Percentiles rank a stretch among this genome's conserved stretches.
These are phyloP conservation scores for Crucihimalaya himalaica DNA, from an alignment of 345 rosid species.

Conservation along the genomic window DNA sequence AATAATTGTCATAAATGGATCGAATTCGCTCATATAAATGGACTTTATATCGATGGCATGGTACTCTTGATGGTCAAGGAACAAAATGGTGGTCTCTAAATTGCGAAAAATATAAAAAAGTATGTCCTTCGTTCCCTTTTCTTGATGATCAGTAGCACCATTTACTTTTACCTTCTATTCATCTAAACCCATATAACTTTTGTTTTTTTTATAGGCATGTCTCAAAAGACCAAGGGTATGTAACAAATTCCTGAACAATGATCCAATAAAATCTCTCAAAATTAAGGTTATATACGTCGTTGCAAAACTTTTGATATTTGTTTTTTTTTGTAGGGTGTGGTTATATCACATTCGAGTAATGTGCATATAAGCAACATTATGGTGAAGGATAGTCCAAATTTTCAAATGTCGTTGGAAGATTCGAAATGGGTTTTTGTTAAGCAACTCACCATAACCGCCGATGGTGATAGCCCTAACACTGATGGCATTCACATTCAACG, in stretches of 20 bases:
- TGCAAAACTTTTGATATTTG: background rate
- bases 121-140: slow-evolving; percentile 12
- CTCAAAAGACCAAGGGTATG: slow-evolving; percentile 46
- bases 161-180: background rate
- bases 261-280: background rate
- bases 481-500: slow-evolving; percentile 61
- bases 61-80: slow-evolving; percentile 54
- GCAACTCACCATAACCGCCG: slow-evolving; percentile 45
- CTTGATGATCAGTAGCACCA: background rate
- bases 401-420: slow-evolving; percentile 46
- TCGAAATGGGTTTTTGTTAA: slow-evolving; percentile 30
- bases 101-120: slow-evolving; percentile 34
- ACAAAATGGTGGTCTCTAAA: slow-evolving; percentile 49
- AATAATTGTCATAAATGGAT: slow-evolving; percentile 42
- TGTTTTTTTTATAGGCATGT: slow-evolving; percentile 40
- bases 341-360: slow-evolving; percentile 40
- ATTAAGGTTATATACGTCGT: background rate
- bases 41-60: slow-evolving; percentile 48
- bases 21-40: slow-evolving; percentile 40
- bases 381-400: slow-evolving; percentile 50
- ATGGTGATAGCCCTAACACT: slow-evolving; percentile 54
- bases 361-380: slow-evolving; percentile 40
- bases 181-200: background rate
- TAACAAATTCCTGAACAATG: background rate
- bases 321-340: slow-evolving; percentile 36